Percentiles rank a stretch among this genome's conserved stretches.
Conservation (phyloP, 2,329 filamentous ascomycete species). For the Nectriaceae sp. region DNA sequence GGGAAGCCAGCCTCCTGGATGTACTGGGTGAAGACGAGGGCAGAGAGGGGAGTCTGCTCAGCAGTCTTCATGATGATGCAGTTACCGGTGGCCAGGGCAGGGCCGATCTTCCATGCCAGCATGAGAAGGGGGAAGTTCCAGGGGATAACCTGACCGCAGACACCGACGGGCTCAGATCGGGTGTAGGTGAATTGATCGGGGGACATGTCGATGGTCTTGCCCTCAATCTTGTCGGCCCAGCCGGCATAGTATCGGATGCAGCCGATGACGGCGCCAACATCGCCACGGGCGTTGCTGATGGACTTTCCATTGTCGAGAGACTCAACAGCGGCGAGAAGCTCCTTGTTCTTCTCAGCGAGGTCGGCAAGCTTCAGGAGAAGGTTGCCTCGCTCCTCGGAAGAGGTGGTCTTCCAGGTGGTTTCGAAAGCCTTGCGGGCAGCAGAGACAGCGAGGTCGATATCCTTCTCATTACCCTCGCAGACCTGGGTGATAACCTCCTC, state of each 20-base stretch:
- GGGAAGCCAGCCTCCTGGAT: constrained; percentile 80
- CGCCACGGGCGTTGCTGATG: constrained; percentile 72
- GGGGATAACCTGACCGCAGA: constrained; percentile 85
- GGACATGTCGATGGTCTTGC: constrained; percentile 81
- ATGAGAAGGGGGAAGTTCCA: constrained; percentile 88
- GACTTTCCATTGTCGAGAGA: constrained; percentile 88
- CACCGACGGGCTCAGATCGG: constrained; percentile 72
- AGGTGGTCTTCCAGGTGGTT: constrained; percentile 66
- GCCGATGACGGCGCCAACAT: constrained; percentile 67
- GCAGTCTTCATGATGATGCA: constrained; percentile 73
- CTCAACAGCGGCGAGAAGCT: constrained; percentile 79
- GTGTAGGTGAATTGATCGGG: constrained; percentile 85
- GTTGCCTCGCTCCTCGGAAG: constrained; percentile 70
- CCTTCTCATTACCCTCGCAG: constrained; percentile 84
- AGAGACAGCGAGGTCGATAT: constrained; percentile 76
- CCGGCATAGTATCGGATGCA: constrained; percentile 77
- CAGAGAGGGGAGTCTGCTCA: constrained; percentile 75
- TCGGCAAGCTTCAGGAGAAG: constrained; percentile 77
- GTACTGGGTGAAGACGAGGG: constrained; percentile 63
- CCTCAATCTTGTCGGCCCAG: constrained; percentile 89
- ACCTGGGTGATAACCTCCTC: constrained; percentile 85
- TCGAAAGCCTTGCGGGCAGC: constrained; percentile 88
- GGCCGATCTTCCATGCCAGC: constrained; percentile 80
- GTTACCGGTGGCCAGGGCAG: constrained; percentile 73
- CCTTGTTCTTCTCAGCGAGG: constrained; percentile 74